phyloP scores from a whole-genome alignment of 1,284 basidiomycete genomes.

The Golubevia sp. region DNA sequence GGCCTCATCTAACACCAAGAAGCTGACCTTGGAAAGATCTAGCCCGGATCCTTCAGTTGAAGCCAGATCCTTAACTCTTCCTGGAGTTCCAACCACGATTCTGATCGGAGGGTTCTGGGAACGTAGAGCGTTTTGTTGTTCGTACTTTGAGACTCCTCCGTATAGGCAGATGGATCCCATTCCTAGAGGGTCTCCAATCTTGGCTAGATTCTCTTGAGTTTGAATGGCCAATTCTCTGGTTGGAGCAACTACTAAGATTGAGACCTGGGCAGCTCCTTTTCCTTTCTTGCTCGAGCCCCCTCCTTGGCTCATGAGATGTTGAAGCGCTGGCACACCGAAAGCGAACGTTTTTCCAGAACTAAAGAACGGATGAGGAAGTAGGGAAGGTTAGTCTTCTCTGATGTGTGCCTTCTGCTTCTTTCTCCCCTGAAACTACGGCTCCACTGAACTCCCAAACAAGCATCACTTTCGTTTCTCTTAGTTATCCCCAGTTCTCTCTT shows the following conservation, averaged over 20 bases:
- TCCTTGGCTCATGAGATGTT: slow-evolving; percentile 73
- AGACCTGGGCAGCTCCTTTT: slow-evolving; percentile 65
- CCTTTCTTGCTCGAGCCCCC: slow-evolving; percentile 38
- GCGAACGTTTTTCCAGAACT: slow-evolving; percentile 86
- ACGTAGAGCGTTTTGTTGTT: slow-evolving; percentile 72
- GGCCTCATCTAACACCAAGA: slow-evolving; percentile 94
- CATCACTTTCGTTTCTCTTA: too few species aligned
- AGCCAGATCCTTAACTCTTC: slow-evolving; percentile 86
- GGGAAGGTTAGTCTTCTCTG: too few species aligned
- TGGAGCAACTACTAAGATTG: slow-evolving; percentile 85
- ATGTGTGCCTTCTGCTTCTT: too few species aligned
- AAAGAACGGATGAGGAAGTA: neutral
- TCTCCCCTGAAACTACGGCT: too few species aligned
- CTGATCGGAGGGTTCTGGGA: slow-evolving; percentile 67
- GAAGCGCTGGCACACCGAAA: slow-evolving; percentile 88
- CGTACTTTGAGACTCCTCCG: slow-evolving; percentile 86
- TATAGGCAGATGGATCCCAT: slow-evolving; percentile 85
- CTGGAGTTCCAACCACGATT: slow-evolving; percentile 92
- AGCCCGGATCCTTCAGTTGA: slow-evolving; percentile 82
- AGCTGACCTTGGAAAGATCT: slow-evolving; percentile 72
- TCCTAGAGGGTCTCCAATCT: slow-evolving; percentile 76
- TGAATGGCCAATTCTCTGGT: slow-evolving; percentile 94
- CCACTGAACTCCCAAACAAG: slow-evolving; percentile 18
- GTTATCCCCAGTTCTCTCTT: too few species aligned
- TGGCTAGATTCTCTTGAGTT: slow-evolving; percentile 82